Conservation (phyloP, 768 basidiomycete species). For the Rhodotorula sphaerocarpa region DNA sequence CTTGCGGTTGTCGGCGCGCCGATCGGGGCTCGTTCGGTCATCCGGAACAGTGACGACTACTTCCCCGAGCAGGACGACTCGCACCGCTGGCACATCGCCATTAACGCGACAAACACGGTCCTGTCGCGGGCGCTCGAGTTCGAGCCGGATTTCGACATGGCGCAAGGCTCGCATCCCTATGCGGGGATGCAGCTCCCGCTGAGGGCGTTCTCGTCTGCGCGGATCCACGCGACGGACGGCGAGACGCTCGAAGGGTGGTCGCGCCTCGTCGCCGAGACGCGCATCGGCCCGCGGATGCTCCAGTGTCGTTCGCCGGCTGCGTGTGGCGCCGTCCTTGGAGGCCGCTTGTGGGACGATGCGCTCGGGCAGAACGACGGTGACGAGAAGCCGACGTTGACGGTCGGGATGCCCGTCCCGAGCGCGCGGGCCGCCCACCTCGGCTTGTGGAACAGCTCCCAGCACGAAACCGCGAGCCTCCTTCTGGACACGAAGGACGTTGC, state of each 20-base stretch:
- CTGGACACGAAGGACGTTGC: slow-evolving; percentile 26
- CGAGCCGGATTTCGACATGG: slow-evolving; percentile 37
- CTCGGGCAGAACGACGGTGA: neutral
- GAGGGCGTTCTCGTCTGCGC: slow-evolving; percentile 33
- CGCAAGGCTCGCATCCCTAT: slow-evolving; percentile 9
- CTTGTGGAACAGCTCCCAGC: slow-evolving; percentile 27
- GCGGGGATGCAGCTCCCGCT: slow-evolving; percentile 27
- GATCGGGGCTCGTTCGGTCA: neutral
- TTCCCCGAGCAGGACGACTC: slow-evolving; percentile 29
- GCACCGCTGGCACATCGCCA: slow-evolving; percentile 36
- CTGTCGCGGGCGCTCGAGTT: slow-evolving; percentile 13
- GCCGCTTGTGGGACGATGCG: slow-evolving; percentile 1
- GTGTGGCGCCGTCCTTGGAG: neutral
- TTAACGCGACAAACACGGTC: slow-evolving; percentile 22
- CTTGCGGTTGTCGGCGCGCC: neutral
- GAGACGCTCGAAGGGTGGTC: neutral
- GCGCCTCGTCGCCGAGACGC: slow-evolving; percentile 1
- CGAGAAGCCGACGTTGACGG: slow-evolving; percentile 9
- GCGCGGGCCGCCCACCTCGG: slow-evolving; percentile 29
- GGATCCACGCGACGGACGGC: slow-evolving; percentile 29
- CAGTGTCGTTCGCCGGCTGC: neutral
- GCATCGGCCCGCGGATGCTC: neutral
- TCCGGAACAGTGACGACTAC: slow-evolving; percentile 37
- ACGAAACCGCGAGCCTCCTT: neutral
- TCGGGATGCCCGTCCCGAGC: slow-evolving; percentile 8